phyloP scores from a whole-genome alignment of 306 rosid genomes.

The Trifolium subterraneum region DNA sequence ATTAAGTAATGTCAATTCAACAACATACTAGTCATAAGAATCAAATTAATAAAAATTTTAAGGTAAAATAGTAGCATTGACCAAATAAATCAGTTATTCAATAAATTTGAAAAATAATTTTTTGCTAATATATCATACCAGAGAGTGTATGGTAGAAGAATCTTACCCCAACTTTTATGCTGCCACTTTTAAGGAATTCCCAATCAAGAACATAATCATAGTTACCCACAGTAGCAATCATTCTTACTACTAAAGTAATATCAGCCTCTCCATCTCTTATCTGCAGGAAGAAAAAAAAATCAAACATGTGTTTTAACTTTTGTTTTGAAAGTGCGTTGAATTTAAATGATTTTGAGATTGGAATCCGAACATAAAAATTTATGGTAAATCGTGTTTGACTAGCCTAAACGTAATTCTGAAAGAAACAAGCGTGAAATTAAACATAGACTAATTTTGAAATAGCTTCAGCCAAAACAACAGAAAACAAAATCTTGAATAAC shows the following conservation, averaged over 20 bases:
- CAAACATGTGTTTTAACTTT: background rate
- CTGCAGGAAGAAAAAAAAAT: constrained; percentile 41
- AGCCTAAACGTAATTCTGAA: too few relatives aligned
- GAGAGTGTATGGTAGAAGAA: background rate
- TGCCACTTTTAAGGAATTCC: constrained; percentile 78
- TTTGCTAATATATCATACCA: too few relatives aligned
- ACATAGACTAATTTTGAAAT: too few relatives aligned
- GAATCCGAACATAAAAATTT: too few relatives aligned
- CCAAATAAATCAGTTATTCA: too few relatives aligned
- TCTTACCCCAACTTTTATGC: constrained; percentile 82
- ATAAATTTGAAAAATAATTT: too few relatives aligned
- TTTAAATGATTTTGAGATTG: too few relatives aligned
- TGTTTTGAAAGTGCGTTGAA: too few relatives aligned
- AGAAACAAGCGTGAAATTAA: too few relatives aligned
- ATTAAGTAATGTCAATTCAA: background rate
- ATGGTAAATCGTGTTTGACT: too few relatives aligned
- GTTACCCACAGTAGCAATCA: constrained; percentile 91
- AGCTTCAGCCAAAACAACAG: background rate
- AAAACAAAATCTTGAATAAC: too few relatives aligned
- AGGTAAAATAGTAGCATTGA: background rate
- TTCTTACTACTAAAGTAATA: constrained; percentile 73
- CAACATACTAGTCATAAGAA: background rate
- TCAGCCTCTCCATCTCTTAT: constrained; percentile 77
- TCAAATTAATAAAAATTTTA: background rate
- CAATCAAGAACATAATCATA: constrained; percentile 93